phyloP scores from a whole-genome alignment of 1,284 basidiomycete genomes.

The Cystobasidium pallidum region DNA sequence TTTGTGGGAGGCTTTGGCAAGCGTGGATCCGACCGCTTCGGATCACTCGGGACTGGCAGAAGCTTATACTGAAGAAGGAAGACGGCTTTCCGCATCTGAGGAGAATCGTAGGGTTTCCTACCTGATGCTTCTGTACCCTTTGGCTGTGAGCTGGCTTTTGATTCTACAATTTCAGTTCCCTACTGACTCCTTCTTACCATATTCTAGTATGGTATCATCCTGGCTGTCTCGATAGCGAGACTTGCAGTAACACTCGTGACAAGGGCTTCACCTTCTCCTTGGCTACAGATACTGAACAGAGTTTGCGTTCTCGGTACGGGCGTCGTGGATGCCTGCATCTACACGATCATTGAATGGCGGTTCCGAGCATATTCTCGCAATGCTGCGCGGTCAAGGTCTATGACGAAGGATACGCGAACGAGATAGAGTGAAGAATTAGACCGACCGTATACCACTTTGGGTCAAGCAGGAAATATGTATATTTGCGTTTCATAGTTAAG shows the following conservation, averaged over 20 bases:
- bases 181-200: background rate
- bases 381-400: background rate
- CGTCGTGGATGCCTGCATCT: slow-evolving; percentile 41
- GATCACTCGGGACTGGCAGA: slow-evolving; percentile 3
- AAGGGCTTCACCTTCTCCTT: slow-evolving; percentile 2
- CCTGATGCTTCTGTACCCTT: slow-evolving; percentile 45
- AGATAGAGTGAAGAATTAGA: background rate
- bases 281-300: slow-evolving; percentile 22
- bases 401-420: background rate
- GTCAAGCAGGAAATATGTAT: no score
- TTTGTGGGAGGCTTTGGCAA: slow-evolving; percentile 29
- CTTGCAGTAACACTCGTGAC: slow-evolving; percentile 17
- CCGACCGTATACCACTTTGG: no score
- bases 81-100: slow-evolving; percentile 35
- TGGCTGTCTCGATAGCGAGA: slow-evolving; percentile 25
- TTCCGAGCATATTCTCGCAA: slow-evolving; percentile 31
- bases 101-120: slow-evolving; percentile 37
- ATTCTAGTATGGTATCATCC: slow-evolving; percentile 25
- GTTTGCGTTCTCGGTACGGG: slow-evolving; percentile 29
- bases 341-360: slow-evolving; percentile 45
- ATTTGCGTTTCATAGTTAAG: no score
- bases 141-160: slow-evolving; percentile 24
- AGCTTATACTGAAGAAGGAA: background rate
- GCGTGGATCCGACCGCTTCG: slow-evolving; percentile 6
- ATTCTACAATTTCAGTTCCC: background rate